phyloP scores from a whole-genome alignment of 2,329 filamentous ascomycete species.

The Leptosphaerulina australis region DNA sequence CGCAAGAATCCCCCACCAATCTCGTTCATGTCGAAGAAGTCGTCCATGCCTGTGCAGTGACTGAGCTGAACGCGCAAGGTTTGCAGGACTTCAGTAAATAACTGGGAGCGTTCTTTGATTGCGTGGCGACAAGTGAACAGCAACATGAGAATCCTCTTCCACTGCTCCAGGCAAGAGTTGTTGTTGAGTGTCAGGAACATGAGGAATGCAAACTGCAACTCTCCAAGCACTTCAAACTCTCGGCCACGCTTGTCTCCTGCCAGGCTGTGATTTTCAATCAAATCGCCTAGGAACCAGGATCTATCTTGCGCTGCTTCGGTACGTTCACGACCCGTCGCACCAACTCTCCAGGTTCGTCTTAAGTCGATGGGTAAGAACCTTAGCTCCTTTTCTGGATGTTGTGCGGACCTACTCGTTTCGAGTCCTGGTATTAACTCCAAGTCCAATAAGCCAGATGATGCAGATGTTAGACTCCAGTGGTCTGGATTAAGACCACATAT shows the following conservation, averaged over 20 bases:
- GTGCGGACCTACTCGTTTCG: slow-evolving; percentile 36
- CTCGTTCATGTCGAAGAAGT: slow-evolving; percentile 64
- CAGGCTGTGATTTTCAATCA: slow-evolving; percentile 55
- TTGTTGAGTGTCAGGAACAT: slow-evolving; percentile 69
- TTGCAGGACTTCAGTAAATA: slow-evolving; percentile 60
- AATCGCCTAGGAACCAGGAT: slow-evolving; percentile 64
- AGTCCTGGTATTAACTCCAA: slow-evolving; percentile 66
- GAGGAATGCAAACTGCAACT: slow-evolving; percentile 67
- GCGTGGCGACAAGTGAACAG: slow-evolving; percentile 63
- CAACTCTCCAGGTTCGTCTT: slow-evolving; percentile 66
- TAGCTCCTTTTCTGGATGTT: slow-evolving; percentile 52
- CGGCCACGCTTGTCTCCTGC: slow-evolving; percentile 30
- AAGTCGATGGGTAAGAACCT: slow-evolving; percentile 64
- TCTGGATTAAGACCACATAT: slow-evolving; percentile 56
- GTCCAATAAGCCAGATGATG: slow-evolving; percentile 62
- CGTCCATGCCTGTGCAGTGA: slow-evolving; percentile 65
- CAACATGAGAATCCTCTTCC: slow-evolving; percentile 64
- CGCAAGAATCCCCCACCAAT: slow-evolving; percentile 61
- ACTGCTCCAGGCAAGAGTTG: slow-evolving; percentile 69
- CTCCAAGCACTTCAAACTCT: slow-evolving; percentile 56
- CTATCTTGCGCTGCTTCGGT: slow-evolving; percentile 67
- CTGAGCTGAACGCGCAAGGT: slow-evolving; percentile 60
- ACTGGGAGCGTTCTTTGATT: slow-evolving; percentile 54
- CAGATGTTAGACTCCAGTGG: slow-evolving; percentile 63
- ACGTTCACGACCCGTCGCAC: slow-evolving; percentile 65